Base-by-base conservation (phyloP, 305 asterid species). In the Striga hermonthica region DNA sequence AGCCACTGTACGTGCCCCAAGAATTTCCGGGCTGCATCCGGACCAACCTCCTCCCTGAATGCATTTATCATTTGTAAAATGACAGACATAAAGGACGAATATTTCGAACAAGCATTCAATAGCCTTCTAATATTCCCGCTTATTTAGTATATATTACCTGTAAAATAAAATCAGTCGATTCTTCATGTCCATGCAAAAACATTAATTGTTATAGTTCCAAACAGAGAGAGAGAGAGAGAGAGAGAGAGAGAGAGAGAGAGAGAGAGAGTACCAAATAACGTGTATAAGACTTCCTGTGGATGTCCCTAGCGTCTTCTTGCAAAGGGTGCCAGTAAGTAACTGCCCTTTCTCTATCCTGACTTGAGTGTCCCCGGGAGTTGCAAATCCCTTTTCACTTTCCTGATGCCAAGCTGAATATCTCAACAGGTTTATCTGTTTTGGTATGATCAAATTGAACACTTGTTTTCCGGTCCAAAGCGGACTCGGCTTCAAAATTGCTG, bases 391-490 rank as follows among this genome's bases (percentile, higher is more conserved):
- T 70, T 93, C 99, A 71, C 69, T 69, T 72, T 93, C 99, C 70
- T 81, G 86, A 82, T 93, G 99, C 97, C 97, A 93, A 16, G 97
- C 92, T 4, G 97, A 83, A 71, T 87, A 84, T 68, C 97, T 83
- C 81, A 85, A 55, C 5, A 93, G 88, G 82, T 93, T 93, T 38
- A 93, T 90, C 79, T 88, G 95, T 69, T 84, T 93, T 38, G 99
- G 99, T 73, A 93, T 93, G 72, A 93, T 93, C 22, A 93, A 82
- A 75, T 88, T 90, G 58, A 93, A 93, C 9, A 93, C 97, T 81
- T 93, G 99, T 63, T 93, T 93, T 60, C 99, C 99, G 3, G 99
- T 93, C 99, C 99, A 93, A 44, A 93, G 87, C 68, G 99, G 99
- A 75, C 89, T 86, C 9, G 99, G 99, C 69, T 93, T 93, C 82